A percentile compares a stretch with the other conserved stretches of the same genome.
Conservation (phyloP, 2,329 filamentous ascomycete species). For the Beauveria varroae region DNA sequence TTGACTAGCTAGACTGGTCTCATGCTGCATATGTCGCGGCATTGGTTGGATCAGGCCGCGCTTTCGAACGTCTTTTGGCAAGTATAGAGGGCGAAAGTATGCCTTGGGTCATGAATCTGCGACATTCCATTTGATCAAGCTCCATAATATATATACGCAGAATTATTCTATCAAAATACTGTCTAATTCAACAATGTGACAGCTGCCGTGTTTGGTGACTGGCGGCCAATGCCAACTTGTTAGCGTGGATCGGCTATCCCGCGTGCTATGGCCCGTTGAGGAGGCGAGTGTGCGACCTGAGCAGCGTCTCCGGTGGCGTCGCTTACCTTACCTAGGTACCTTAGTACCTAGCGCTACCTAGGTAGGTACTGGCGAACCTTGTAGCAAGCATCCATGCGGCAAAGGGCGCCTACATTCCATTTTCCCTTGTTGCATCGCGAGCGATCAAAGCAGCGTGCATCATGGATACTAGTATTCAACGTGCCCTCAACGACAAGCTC, state of each 20-base stretch:
- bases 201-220: not conserved
- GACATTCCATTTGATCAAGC: not conserved
- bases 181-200: not conserved
- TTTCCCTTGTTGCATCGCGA: not conserved
- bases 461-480: slow-evolving; percentile 88
- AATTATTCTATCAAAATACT: no score
- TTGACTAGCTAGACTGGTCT: not conserved
- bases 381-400: not conserved
- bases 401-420: not conserved
- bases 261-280: not conserved
- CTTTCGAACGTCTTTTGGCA: not conserved
- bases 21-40: no score
- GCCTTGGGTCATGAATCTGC: not conserved
- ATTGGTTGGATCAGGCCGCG: not conserved
- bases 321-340: not conserved
- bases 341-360: not conserved
- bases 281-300: not conserved
- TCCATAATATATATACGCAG: no score
- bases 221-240: not conserved
- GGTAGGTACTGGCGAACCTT: not conserved
- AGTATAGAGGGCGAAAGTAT: not conserved
- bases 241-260: slow-evolving; percentile 4
- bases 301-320: not conserved
- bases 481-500: slow-evolving; percentile 92
- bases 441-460: slow-evolving; percentile 13